Evolutionary conservation across 352 stramenopile genomes (phyloP).

Genomic region (Pythium utonaiense): DNA sequence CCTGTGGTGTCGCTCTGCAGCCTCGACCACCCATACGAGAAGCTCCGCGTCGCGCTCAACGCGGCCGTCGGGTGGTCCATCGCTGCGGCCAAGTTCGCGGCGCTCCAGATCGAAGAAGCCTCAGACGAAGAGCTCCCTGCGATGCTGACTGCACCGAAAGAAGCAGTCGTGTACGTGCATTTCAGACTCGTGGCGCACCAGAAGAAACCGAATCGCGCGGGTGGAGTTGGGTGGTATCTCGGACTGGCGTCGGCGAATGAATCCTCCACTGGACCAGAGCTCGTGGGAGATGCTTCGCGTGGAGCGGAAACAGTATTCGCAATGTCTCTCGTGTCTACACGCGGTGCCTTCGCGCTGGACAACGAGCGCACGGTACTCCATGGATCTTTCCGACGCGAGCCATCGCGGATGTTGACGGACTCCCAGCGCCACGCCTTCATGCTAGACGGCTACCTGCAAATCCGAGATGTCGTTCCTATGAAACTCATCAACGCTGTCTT

Average conservation of each 20-base stretch:
- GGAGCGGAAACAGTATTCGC: conserved; percentile 46
- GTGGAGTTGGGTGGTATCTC: conserved; percentile 58
- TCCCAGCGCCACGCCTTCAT: conserved; percentile 68
- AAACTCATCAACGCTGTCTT: conserved; percentile 49
- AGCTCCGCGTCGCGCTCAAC: conserved; percentile 73
- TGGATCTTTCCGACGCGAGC: conserved; percentile 9
- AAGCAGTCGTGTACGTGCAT: conserved; percentile 24
- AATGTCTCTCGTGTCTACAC: conserved; percentile 40
- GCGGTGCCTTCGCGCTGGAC: conserved; percentile 48
- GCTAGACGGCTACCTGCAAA: conserved; percentile 67
- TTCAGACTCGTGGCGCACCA: conserved; percentile 64
- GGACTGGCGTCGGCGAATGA: background rate
- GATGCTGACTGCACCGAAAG: background rate
- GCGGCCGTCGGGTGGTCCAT: conserved; percentile 57
- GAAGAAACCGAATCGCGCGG: conserved; percentile 55
- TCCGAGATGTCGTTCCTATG: conserved; percentile 57
- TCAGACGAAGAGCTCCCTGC: background rate
- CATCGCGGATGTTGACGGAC: conserved; percentile 36
- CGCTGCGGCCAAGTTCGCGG: conserved; percentile 58
- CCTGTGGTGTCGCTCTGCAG: conserved; percentile 38
- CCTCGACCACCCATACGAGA: conserved; percentile 68
- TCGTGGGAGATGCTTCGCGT: conserved; percentile 52
- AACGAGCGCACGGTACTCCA: conserved; percentile 29
- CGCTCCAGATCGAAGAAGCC: conserved; percentile 53
- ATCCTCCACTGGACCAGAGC: conserved; percentile 12